Conservation (phyloP, 2,329 filamentous ascomycete genomes). For the Microsporum audouinii region DNA sequence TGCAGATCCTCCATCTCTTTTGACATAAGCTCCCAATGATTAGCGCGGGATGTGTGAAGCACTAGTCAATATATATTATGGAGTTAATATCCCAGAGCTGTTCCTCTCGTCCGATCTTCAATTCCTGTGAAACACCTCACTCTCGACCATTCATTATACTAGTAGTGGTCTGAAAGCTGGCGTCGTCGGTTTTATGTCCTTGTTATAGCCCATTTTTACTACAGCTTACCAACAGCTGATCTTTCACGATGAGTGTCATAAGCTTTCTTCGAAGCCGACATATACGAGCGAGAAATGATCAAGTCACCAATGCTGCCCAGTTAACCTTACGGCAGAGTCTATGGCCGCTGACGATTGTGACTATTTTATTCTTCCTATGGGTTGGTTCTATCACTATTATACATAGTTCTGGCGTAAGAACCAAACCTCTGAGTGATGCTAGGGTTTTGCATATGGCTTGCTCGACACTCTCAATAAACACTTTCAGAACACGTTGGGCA, state of each 20-base stretch:
- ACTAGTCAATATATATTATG: background rate
- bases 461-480: constrained; percentile 44
- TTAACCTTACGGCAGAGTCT: constrained; percentile 36
- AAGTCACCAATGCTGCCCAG: constrained; percentile 32
- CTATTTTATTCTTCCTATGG: constrained; percentile 44
- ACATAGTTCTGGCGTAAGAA: background rate
- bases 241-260: constrained; percentile 20
- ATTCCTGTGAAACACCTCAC: background rate
- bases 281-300: constrained; percentile 25
- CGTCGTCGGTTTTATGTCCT: background rate
- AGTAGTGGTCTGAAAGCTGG: background rate
- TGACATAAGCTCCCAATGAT: background rate
- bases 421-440: background rate
- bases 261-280: constrained; percentile 23
- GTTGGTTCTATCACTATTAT: constrained; percentile 19
- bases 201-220: no score
- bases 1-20: background rate
- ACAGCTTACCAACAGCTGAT: background rate
- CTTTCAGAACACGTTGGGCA: constrained; percentile 46
- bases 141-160: background rate
- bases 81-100: background rate
- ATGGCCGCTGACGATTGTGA: constrained; percentile 36
- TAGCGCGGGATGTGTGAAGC: background rate
- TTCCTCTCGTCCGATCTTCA: background rate
- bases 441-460: constrained; percentile 41